A percentile compares a stretch with the other conserved stretches of the same genome.
Evolutionary conservation across 2,329 filamentous ascomycete genomes (phyloP).

Genomic region (Didymella pinodella): DNA sequence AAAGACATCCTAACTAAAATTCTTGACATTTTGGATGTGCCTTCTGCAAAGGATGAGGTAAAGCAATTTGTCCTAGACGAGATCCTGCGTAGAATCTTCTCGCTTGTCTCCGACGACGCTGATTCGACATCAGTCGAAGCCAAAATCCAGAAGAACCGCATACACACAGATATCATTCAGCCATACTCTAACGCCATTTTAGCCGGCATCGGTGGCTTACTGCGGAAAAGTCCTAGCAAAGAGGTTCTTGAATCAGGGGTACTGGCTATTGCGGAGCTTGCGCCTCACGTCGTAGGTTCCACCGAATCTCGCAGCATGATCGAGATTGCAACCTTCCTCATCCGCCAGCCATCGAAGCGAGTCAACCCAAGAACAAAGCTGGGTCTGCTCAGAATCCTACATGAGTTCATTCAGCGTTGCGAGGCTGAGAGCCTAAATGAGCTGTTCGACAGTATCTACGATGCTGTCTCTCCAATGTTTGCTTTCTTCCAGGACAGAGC

Average conservation of each 20-base stretch:
- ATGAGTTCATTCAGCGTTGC: conserved; percentile 77
- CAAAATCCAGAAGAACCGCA: conserved; percentile 61
- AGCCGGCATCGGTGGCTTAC: conserved; percentile 57
- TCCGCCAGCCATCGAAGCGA: conserved; percentile 82
- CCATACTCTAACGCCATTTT: conserved; percentile 74
- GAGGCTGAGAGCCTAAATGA: conserved; percentile 63
- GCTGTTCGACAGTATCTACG: conserved; percentile 72
- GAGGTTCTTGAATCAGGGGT: conserved; percentile 82
- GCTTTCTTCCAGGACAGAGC: conserved; percentile 86
- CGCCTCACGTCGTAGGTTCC: conserved; percentile 56
- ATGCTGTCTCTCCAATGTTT: conserved; percentile 81
- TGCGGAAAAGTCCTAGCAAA: conserved; percentile 70
- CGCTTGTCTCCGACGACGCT: conserved; percentile 26
- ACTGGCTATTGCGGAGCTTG: conserved; percentile 75
- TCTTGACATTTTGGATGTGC: conserved; percentile 73
- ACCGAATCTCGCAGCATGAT: conserved; percentile 77
- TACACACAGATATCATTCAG: conserved; percentile 60
- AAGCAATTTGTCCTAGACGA: conserved; percentile 79
- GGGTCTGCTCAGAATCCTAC: conserved; percentile 78
- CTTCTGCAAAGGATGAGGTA: conserved; percentile 84
- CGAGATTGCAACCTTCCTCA: conserved; percentile 78
- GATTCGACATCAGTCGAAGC: conserved; percentile 52
- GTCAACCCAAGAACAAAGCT: conserved; percentile 86
- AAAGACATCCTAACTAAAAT: conserved; percentile 70
- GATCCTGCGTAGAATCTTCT: conserved; percentile 66